A percentile compares a stretch with the other conserved stretches of the same genome.
Evolutionary conservation across 306 rosid genomes (phyloP).

Genomic region (Sophora flavescens): DNA sequence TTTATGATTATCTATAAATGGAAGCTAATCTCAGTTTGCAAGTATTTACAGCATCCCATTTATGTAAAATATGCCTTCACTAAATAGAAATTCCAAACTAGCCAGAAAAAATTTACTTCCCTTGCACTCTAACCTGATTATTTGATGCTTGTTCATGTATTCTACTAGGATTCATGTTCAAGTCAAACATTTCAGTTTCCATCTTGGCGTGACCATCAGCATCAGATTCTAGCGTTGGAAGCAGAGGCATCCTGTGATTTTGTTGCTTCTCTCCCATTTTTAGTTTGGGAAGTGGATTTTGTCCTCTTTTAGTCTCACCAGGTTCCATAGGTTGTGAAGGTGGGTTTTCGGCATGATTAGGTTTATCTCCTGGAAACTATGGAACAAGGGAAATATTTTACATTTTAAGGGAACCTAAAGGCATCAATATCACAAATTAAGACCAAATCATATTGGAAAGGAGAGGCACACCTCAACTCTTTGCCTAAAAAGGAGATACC

Average conservation of each 20-base stretch:
- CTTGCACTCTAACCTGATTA: constrained; percentile 71
- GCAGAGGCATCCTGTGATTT: constrained; percentile 67
- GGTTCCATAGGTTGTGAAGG: constrained; percentile 58
- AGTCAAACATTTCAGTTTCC: constrained; percentile 86
- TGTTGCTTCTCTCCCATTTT: constrained; percentile 67
- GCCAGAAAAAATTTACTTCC: constrained; percentile 11
- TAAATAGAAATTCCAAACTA: constrained; percentile 13
- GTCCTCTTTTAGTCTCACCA: constrained; percentile 65
- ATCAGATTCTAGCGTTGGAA: constrained; percentile 55
- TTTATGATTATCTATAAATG: not conserved
- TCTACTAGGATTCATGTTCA: constrained; percentile 91
- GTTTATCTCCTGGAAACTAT: constrained; percentile 96
- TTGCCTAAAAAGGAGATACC: constrained; percentile 93
- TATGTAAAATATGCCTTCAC: constrained; percentile 13
- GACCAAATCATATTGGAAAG: constrained; percentile 23
- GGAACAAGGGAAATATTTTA: constrained; percentile 43
- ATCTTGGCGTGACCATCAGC: constrained; percentile 71
- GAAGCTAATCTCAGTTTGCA: constrained; percentile 1
- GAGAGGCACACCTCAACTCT: constrained; percentile 84
- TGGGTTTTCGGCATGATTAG: constrained; percentile 55
- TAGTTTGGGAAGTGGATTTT: constrained; percentile 57
- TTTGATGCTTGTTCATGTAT: constrained; percentile 85
- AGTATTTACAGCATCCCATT: not conserved
- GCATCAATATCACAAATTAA: constrained; percentile 34
- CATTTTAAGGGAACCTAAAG: constrained; percentile 13